Conservation (phyloP, 2,329 filamentous ascomycete species). For the Penicillium rolfsii region DNA sequence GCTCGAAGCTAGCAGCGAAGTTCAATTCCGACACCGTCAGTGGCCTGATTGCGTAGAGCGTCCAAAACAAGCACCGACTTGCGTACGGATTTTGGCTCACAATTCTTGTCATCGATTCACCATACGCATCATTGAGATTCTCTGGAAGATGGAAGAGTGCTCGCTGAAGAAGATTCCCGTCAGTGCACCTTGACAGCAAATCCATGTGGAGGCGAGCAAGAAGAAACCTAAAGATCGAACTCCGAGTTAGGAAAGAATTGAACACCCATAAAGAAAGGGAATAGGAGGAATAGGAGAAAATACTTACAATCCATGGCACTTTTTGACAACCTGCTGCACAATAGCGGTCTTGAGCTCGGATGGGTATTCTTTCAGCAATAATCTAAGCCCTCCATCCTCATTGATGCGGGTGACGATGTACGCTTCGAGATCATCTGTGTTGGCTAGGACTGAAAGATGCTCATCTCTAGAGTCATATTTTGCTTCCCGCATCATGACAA, state of each 20-base stretch:
- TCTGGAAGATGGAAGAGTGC: constrained; percentile 33
- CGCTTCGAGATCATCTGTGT: neutral
- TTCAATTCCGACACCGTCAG: constrained; percentile 32
- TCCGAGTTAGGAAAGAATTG: neutral
- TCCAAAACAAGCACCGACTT: constrained; percentile 34
- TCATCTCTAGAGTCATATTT: constrained; percentile 8
- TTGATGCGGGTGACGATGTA: neutral
- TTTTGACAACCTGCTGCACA: constrained; percentile 27
- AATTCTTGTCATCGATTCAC: constrained; percentile 36
- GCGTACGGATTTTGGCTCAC: constrained; percentile 28
- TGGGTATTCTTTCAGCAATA: neutral
- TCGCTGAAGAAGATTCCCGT: constrained; percentile 27
- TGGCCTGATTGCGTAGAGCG: constrained; percentile 31
- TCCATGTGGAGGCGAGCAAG: constrained; percentile 36
- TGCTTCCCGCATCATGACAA: constrained; percentile 27
- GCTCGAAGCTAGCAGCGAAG: constrained; percentile 19
- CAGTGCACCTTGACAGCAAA: constrained; percentile 29
- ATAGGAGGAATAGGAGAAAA: too few relatives aligned
- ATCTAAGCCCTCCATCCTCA: neutral
- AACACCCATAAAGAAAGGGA: too few relatives aligned
- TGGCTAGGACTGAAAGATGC: neutral
- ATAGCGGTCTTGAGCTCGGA: constrained; percentile 20
- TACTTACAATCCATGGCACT: constrained; percentile 35
- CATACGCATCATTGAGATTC: constrained; percentile 35
- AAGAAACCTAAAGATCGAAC: constrained; percentile 29